Evolutionary conservation across 1,284 basidiomycete genomes (phyloP).

Genomic region (Volvariella surrecta): DNA sequence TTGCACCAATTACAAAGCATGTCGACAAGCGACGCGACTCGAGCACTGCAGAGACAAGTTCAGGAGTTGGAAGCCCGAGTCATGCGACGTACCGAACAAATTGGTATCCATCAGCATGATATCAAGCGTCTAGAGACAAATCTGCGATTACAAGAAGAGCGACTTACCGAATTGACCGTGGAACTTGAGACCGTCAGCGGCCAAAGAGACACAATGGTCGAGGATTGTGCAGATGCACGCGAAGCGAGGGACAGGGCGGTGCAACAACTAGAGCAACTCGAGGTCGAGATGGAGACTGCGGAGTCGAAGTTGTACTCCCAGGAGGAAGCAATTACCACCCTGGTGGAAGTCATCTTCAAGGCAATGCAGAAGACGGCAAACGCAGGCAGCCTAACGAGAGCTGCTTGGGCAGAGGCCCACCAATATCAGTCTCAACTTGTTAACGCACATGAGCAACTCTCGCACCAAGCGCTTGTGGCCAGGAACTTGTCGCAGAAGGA

Average conservation of each 20-base stretch:
- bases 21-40: conserved; percentile 45
- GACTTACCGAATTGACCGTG: conserved; percentile 52
- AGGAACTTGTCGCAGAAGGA: conserved; percentile 9
- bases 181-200: conserved; percentile 57
- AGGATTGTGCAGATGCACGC: conserved; percentile 67
- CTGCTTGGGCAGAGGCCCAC: too few relatives aligned
- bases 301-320: conserved; percentile 25
- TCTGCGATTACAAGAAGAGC: conserved; percentile 60
- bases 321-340: conserved; percentile 20
- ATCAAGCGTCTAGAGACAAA: conserved; percentile 67
- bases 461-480: conserved; percentile 7
- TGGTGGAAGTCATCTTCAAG: conserved; percentile 28
- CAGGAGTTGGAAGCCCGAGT: conserved; percentile 55
- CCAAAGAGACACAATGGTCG: conserved; percentile 70
- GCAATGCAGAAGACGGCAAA: conserved; percentile 19
- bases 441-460: neutral
- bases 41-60: conserved; percentile 50
- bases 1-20: conserved; percentile 54
- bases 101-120: conserved; percentile 68
- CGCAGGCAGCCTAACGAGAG: conserved; percentile 8
- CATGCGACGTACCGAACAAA: conserved; percentile 54
- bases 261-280: conserved; percentile 43
- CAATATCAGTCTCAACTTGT: too few relatives aligned
- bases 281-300: conserved; percentile 36
- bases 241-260: conserved; percentile 59